A percentile compares a stretch with the other conserved stretches of the same genome.
These are phyloP conservation scores for Rhodocollybia butyracea DNA, from an alignment of 768 basidiomycete species.

Conservation along the genomic window DNA sequence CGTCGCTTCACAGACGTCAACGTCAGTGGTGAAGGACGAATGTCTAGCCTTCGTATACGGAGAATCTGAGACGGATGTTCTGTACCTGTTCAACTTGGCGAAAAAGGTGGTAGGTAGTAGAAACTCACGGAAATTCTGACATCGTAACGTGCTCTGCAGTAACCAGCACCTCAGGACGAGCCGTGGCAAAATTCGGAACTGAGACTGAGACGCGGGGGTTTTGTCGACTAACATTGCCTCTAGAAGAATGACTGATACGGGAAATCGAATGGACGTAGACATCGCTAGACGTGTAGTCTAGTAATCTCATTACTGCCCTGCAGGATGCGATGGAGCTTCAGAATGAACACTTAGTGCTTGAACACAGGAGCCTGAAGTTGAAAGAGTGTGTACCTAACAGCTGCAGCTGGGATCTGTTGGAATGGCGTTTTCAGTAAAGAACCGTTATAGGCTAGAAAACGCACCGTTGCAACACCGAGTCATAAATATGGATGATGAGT, in stretches of 20 bases:
- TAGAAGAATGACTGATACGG: slow-evolving; percentile 22
- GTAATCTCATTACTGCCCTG: slow-evolving; percentile 64
- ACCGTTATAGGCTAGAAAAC: slow-evolving; percentile 12
- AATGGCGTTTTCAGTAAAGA: background rate
- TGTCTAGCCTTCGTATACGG: slow-evolving; percentile 1
- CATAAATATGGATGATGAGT: slow-evolving; percentile 1
- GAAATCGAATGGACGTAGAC: slow-evolving; percentile 46
- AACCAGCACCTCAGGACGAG: slow-evolving; percentile 49
- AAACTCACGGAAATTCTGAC: slow-evolving; percentile 49
- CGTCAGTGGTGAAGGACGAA: background rate
- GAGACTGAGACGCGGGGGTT: slow-evolving; percentile 20
- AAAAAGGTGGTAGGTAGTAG: background rate
- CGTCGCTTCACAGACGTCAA: background rate
- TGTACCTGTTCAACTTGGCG: background rate
- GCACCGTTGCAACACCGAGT: slow-evolving; percentile 51
- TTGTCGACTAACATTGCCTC: slow-evolving; percentile 28
- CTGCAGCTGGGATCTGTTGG: slow-evolving; percentile 57
- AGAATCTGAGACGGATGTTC: background rate
- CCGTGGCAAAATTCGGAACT: slow-evolving; percentile 27
- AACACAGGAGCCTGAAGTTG: background rate
- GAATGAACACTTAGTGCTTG: slow-evolving; percentile 5
- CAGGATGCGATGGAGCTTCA: slow-evolving; percentile 59
- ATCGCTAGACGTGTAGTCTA: slow-evolving; percentile 48
- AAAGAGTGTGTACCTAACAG: slow-evolving; percentile 46
- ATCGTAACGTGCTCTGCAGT: slow-evolving; percentile 61